These are phyloP conservation scores for Globisporangium nagaii DNA, from an alignment of 352 stramenopile species.

Conservation along the genomic window DNA sequence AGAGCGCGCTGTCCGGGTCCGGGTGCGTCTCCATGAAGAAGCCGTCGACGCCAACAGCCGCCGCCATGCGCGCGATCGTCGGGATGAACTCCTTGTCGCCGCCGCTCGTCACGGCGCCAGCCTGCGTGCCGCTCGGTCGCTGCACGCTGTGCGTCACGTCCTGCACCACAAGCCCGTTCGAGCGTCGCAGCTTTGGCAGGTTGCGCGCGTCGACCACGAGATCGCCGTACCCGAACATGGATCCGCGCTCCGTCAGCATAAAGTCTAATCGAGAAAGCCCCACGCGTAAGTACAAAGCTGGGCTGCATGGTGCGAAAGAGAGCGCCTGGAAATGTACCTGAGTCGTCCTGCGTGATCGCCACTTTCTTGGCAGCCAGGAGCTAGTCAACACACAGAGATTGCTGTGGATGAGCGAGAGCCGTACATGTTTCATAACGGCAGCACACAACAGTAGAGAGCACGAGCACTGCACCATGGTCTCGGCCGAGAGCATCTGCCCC, in stretches of 20 bases:
- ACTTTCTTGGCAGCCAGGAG: slow-evolving; percentile 74
- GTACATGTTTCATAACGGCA: too few relatives aligned
- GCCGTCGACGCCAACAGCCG: slow-evolving; percentile 79
- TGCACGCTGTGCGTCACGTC: slow-evolving; percentile 86
- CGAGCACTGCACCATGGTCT: slow-evolving; percentile 57
- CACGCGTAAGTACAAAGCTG: slow-evolving; percentile 5
- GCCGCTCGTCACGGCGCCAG: slow-evolving; percentile 41
- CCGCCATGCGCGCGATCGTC: slow-evolving; percentile 80
- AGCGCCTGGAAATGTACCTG: slow-evolving; percentile 13
- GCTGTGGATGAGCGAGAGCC: too few relatives aligned
- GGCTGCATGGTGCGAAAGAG: too few relatives aligned
- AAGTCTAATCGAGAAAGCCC: slow-evolving; percentile 33
- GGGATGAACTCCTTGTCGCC: slow-evolving; percentile 80
- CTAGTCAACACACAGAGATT: slow-evolving; percentile 19
- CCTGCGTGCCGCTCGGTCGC: slow-evolving; percentile 39
- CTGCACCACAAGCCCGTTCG: slow-evolving; percentile 72
- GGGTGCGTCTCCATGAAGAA: slow-evolving; percentile 90
- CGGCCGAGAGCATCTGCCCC: slow-evolving; percentile 80
- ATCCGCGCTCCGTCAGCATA: slow-evolving; percentile 83
- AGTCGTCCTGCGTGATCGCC: slow-evolving; percentile 45
- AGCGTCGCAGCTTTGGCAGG: slow-evolving; percentile 57
- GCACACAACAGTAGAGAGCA: neutral
- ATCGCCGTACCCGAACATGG: slow-evolving; percentile 86
- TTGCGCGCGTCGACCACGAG: slow-evolving; percentile 84
- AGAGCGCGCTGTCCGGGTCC: slow-evolving; percentile 51